A percentile compares a stretch with the other conserved stretches of the same genome.
Evolutionary conservation across 495 filamentous ascomycete genomes (phyloP).

Genomic region (Aspergillus affinis): DNA sequence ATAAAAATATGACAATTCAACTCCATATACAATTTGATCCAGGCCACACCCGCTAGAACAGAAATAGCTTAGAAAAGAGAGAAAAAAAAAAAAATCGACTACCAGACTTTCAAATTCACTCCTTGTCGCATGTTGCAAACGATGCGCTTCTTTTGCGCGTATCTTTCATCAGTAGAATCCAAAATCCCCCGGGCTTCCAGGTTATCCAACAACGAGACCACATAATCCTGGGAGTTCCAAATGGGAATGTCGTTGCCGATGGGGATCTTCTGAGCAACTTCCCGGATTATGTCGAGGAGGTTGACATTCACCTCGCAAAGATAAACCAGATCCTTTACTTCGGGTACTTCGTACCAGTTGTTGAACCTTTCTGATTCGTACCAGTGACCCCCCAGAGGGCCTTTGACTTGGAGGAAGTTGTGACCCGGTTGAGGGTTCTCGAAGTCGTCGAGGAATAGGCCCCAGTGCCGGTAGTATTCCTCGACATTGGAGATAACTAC

Average conservation of each 20-base stretch:
- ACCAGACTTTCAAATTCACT: too few relatives aligned
- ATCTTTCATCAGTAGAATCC: not conserved
- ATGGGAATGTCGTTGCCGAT: not conserved
- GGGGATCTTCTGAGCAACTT: not conserved
- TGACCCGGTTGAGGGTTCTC: not conserved
- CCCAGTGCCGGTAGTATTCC: not conserved
- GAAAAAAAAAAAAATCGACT: too few relatives aligned
- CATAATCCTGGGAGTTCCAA: not conserved
- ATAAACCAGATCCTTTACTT: not conserved
- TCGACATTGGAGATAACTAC: not conserved
- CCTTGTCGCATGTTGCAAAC: too few relatives aligned
- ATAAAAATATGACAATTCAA: too few relatives aligned
- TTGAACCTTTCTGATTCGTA: not conserved
- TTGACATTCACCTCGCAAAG: not conserved
- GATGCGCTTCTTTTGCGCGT: not conserved
- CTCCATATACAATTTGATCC: too few relatives aligned
- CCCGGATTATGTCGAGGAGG: not conserved
- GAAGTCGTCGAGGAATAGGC: not conserved
- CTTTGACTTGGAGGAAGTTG: not conserved
- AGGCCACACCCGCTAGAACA: too few relatives aligned
- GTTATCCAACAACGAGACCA: not conserved
- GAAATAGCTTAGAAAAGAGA: too few relatives aligned
- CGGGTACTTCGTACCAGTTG: too few relatives aligned
- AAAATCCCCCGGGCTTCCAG: not conserved
- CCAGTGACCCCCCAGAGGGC: not conserved